These are phyloP conservation scores for Beauveria sp. DNA, from an alignment of 2,329 filamentous ascomycete genomes.

Conservation along the genomic window DNA sequence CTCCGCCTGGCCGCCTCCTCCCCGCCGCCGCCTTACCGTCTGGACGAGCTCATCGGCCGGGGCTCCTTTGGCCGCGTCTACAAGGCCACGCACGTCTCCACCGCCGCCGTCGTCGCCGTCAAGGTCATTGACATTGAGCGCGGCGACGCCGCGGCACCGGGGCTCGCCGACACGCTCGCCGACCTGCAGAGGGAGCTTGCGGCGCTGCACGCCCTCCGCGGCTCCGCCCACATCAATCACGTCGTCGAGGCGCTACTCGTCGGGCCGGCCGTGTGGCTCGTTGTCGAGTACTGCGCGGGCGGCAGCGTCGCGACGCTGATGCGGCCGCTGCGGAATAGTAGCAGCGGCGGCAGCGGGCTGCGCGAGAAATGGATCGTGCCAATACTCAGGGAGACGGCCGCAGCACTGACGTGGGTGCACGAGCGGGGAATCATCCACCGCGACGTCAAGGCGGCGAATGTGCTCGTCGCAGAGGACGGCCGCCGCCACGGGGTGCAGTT, in stretches of 20 bases:
- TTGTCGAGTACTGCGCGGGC: constrained; percentile 61
- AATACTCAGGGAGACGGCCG: constrained; percentile 41
- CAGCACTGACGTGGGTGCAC: constrained; percentile 43
- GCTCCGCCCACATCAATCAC: constrained; percentile 57
- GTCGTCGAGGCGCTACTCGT: constrained; percentile 58
- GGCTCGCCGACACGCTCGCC: constrained; percentile 39
- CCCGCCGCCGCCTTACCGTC: constrained; percentile 49
- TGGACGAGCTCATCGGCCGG: constrained; percentile 59
- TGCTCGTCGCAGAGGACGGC: constrained; percentile 56
- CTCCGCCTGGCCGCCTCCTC: constrained; percentile 48
- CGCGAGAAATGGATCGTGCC: constrained; percentile 46
- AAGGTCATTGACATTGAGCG: constrained; percentile 74
- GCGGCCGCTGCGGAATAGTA: constrained; percentile 30
- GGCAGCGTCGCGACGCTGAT: constrained; percentile 55
- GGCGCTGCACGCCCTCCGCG: constrained; percentile 52
- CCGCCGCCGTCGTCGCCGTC: constrained; percentile 48
- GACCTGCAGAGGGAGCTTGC: constrained; percentile 45
- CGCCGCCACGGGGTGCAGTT: constrained; percentile 43
- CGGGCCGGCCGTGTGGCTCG: constrained; percentile 59
- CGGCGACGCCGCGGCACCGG: constrained; percentile 51
- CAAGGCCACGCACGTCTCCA: constrained; percentile 35
- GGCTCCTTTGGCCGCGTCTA: constrained; percentile 60
- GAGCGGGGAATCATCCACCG: constrained; percentile 43
- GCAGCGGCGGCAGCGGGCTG: constrained; percentile 23
- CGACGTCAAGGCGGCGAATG: constrained; percentile 53